These are phyloP conservation scores for Phytopythium boreale DNA, from an alignment of 352 stramenopile genomes.

Conservation along the genomic window DNA sequence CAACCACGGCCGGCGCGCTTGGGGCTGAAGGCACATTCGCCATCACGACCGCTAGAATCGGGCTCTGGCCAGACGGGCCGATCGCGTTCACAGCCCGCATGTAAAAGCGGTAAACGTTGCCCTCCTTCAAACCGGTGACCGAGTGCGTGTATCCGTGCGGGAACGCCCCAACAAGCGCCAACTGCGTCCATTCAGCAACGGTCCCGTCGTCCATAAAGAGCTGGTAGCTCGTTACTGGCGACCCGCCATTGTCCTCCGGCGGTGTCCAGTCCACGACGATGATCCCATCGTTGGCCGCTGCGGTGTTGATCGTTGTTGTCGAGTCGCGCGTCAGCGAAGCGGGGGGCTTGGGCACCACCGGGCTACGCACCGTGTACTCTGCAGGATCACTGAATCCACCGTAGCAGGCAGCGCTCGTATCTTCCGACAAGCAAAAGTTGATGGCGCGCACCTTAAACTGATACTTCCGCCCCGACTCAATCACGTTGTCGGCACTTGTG, in stretches of 20 bases:
- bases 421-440: slow-evolving; percentile 90
- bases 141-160: slow-evolving; percentile 51
- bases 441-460: slow-evolving; percentile 92
- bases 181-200: slow-evolving; percentile 30
- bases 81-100: slow-evolving; percentile 85
- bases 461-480: slow-evolving; percentile 92
- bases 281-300: slow-evolving; percentile 43
- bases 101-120: slow-evolving; percentile 92
- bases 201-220: slow-evolving; percentile 87
- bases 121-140: slow-evolving; percentile 54
- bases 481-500: slow-evolving; percentile 77
- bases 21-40: slow-evolving; percentile 67
- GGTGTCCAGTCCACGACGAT: slow-evolving; percentile 80
- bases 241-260: slow-evolving; percentile 92
- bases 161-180: slow-evolving; percentile 43
- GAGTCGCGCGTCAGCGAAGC: slow-evolving; percentile 58
- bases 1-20: slow-evolving; percentile 44
- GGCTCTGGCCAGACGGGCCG: slow-evolving; percentile 74
- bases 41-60: slow-evolving; percentile 88
- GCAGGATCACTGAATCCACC: slow-evolving; percentile 87
- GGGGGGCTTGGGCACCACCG: slow-evolving; percentile 82
- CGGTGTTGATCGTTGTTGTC: slow-evolving; percentile 63
- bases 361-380: slow-evolving; percentile 88
- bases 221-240: slow-evolving; percentile 89
- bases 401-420: slow-evolving; percentile 77